Evolutionary conservation across 805 yeast species (phyloP), one percentile per base, ranked within the genome.

Genomic region (Ogataea populi-albae): DNA sequence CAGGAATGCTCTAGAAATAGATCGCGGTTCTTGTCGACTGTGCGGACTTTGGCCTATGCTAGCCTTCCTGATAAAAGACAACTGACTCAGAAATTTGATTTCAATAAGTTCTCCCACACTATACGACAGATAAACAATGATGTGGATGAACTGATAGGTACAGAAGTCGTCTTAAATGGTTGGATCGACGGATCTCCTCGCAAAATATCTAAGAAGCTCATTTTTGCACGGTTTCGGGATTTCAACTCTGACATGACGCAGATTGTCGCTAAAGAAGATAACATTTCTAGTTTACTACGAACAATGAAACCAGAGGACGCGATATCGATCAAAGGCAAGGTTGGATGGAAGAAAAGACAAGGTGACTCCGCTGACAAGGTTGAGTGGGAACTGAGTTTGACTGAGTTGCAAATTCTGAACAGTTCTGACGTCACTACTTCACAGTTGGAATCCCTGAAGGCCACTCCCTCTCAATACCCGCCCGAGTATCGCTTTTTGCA

Each of bases 401-500:
- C 60, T 0, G 52, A 66, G 2, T 62, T 79, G 20, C 77, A 75
- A 32, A 63, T 75, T 0, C 65, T 89, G 35, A 89, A 88, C 54
- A 53, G 63, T 3, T 73, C 95, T 5, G 66, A 75, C 26, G 70
- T 74, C 17, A 50, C 40, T 22, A 86, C 89, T 0, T 72, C 93
- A 1, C 82, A 86, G 40, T 62, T 89, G 30, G 80, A 77, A 34
- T 70, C 75, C 22, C 63, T 80, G 37, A 79, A 78, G 44, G 68
- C 71, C 15, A 50, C 64, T 1, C 74, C 79, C 0, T 64, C 67
- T 11, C 79, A 70, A 4, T 78, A 80, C 61, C 96, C 96, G 0
- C 80, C 86, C 4, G 83, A 87, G 52, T 79, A 77, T 49, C 67
- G 98, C 40, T 89, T 81, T 54, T 64, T 93, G 32, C 96, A 91